These are phyloP conservation scores for Colletotrichum sp. DNA, from an alignment of 2,329 filamentous ascomycete genomes.

Conservation along the genomic window DNA sequence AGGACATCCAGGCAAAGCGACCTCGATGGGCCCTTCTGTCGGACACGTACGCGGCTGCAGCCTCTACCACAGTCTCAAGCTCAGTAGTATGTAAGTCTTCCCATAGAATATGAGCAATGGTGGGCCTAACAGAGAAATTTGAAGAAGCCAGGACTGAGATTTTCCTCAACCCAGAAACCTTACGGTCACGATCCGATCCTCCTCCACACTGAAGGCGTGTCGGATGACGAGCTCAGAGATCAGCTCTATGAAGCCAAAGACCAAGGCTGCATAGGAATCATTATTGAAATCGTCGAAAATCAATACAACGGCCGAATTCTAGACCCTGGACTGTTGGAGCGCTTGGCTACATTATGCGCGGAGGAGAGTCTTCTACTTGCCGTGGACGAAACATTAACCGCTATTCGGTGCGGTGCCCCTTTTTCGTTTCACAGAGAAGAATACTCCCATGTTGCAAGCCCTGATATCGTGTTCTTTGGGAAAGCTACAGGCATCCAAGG, in stretches of 20 bases:
- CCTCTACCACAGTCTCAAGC: constrained; percentile 10
- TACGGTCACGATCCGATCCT: constrained; percentile 23
- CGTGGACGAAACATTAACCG: constrained; percentile 28
- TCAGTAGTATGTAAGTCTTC: constrained; percentile 17
- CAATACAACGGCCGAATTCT: constrained; percentile 27
- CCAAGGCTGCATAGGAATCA: constrained; percentile 26
- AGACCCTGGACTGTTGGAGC: constrained; percentile 11
- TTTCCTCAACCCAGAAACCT: not conserved
- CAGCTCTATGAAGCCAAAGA: constrained; percentile 24
- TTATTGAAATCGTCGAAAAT: constrained; percentile 27
- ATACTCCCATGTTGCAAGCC: constrained; percentile 16
- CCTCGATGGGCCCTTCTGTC: constrained; percentile 26
- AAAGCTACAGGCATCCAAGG: constrained; percentile 15
- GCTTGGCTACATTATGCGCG: constrained; percentile 21
- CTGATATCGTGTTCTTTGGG: constrained; percentile 29
- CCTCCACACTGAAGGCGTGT: constrained; percentile 22
- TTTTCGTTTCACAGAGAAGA: constrained; percentile 31
- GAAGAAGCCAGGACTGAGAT: not conserved
- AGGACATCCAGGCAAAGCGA: constrained; percentile 21
- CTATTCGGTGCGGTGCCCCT: constrained; percentile 28
- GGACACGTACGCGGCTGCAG: constrained; percentile 27
- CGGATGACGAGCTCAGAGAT: constrained; percentile 17
- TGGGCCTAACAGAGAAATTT: not conserved
- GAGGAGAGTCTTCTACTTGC: constrained; percentile 23
- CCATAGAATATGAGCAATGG: not conserved